Percentiles rank a stretch among this genome's conserved stretches.
phyloP scores from a whole-genome alignment of 805 yeast genomes.

The Wickerhamomyces sydowiorum region DNA sequence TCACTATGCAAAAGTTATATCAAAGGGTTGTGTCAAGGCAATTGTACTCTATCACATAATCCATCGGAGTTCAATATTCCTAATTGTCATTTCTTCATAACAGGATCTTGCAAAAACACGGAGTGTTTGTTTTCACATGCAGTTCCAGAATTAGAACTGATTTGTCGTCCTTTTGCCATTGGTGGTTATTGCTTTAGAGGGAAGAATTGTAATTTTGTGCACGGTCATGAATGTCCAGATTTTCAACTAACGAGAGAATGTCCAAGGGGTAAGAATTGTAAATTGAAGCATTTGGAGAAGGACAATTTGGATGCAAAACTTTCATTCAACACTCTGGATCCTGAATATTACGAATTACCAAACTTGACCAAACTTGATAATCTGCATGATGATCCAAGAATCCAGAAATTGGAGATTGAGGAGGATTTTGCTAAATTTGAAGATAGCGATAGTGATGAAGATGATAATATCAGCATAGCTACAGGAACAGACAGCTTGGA shows the following conservation, averaged over 20 bases:
- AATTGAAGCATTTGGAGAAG: slow-evolving; percentile 41
- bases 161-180: slow-evolving; percentile 63
- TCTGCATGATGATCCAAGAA: slow-evolving; percentile 18
- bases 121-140: slow-evolving; percentile 49
- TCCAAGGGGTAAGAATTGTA: slow-evolving; percentile 45
- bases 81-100: slow-evolving; percentile 46
- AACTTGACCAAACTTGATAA: slow-evolving; percentile 12
- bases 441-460: not conserved
- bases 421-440: slow-evolving; percentile 5
- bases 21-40: slow-evolving; percentile 39
- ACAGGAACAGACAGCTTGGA: slow-evolving; percentile 14
- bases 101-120: slow-evolving; percentile 40
- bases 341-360: slow-evolving; percentile 17
- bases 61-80: slow-evolving; percentile 57
- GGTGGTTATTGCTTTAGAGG: slow-evolving; percentile 70
- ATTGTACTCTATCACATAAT: slow-evolving; percentile 53
- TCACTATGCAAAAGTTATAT: slow-evolving; percentile 50
- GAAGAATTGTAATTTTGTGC: slow-evolving; percentile 47
- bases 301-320: slow-evolving; percentile 19
- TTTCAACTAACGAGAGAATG: slow-evolving; percentile 57
- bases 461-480: not conserved
- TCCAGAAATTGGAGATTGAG: slow-evolving; percentile 15
- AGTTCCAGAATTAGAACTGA: slow-evolving; percentile 34
- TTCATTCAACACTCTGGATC: slow-evolving; percentile 15
- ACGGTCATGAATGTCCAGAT: slow-evolving; percentile 66